A percentile compares a stretch with the other conserved stretches of the same genome.
Evolutionary conservation across 2,329 filamentous ascomycete genomes (phyloP).

Genomic region (Elsinoe australis): DNA sequence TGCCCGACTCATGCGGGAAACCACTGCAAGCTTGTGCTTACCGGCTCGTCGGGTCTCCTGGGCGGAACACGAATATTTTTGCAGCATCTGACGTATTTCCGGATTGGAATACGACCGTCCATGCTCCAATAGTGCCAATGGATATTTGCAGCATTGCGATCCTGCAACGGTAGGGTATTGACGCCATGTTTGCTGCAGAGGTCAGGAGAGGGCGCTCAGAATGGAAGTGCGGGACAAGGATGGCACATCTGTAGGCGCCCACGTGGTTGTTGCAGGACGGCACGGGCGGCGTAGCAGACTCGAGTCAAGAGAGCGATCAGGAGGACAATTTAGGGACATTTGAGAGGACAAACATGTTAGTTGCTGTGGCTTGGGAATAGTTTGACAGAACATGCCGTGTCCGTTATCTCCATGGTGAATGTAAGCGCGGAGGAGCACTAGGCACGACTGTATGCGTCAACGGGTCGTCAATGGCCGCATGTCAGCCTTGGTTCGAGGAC

Average conservation of each 20-base stretch:
- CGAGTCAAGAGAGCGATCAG: conserved; percentile 15
- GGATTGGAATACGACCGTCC: conserved; percentile 7
- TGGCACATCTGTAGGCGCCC: conserved; percentile 1
- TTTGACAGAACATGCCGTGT: not conserved
- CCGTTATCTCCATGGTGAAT: not conserved
- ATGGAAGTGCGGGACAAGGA: not conserved
- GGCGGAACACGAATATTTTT: not conserved
- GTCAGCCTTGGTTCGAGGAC: not conserved
- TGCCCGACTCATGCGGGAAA: not conserved
- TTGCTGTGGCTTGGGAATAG: not conserved
- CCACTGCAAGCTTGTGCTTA: not conserved
- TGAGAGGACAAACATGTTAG: no score
- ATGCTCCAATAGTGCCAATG: conserved; percentile 5
- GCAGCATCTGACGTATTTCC: not conserved
- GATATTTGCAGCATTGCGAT: not conserved
- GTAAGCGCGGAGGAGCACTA: conserved; percentile 1
- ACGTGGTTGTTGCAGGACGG: conserved; percentile 12
- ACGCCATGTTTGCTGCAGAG: conserved; percentile 9
- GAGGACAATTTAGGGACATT: no score
- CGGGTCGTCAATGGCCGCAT: conserved; percentile 9
- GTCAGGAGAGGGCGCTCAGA: conserved; percentile 1
- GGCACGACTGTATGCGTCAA: not conserved
- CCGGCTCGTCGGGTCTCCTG: conserved; percentile 4
- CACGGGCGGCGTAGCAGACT: not conserved
- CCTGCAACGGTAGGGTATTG: conserved; percentile 1